phyloP scores from a whole-genome alignment of 306 rosid genomes.

The Cotoneaster glaucophyllus region DNA sequence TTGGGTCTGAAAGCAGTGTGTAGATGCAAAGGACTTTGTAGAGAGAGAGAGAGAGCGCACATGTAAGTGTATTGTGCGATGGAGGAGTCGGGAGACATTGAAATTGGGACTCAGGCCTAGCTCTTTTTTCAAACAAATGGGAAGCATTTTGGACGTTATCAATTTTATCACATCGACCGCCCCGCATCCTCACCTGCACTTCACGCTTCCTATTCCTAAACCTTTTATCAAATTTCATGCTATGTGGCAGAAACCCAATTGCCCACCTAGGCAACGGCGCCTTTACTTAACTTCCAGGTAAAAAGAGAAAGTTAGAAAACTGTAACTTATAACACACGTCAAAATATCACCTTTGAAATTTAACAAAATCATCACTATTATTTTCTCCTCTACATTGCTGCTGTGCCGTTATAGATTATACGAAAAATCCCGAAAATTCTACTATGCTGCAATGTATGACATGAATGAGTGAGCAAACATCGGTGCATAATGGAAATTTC shows the following conservation, averaged over 20 bases:
- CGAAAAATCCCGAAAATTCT: neutral
- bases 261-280: neutral
- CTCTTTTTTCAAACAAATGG: slow-evolving; percentile 22
- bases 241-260: neutral
- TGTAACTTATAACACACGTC: neutral
- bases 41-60: slow-evolving; percentile 7
- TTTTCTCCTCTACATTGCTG: neutral
- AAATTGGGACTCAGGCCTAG: slow-evolving; percentile 23
- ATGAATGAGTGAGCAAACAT: neutral
- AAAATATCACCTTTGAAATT: neutral
- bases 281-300: neutral
- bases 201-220: slow-evolving; percentile 7
- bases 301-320: neutral
- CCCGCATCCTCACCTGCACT: slow-evolving; percentile 34
- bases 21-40: neutral
- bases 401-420: neutral
- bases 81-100: slow-evolving; percentile 39
- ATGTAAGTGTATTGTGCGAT: slow-evolving; percentile 26
- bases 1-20: neutral
- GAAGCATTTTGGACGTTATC: slow-evolving; percentile 32
- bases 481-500: too few relatives aligned
- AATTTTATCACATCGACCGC: slow-evolving; percentile 21
- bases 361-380: neutral
- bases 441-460: neutral
- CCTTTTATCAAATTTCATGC: neutral